Conservation (phyloP, 2,329 filamentous ascomycete genomes). For the Exserohilum turcica region DNA sequence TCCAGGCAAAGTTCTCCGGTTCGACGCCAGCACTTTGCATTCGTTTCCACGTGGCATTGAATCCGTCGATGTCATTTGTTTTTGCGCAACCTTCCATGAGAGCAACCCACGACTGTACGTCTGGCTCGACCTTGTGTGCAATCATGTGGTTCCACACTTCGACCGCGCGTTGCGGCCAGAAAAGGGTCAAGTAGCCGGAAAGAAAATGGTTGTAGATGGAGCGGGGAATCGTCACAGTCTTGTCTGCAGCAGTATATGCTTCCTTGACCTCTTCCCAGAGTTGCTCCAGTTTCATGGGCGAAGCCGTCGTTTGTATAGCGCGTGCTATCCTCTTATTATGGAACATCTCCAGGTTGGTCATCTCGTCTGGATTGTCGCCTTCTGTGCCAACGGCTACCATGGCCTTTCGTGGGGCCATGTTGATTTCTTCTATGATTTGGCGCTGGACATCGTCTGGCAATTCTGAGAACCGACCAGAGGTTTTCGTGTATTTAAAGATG, state of each 20-base stretch:
- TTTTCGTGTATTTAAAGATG: slow-evolving; percentile 18
- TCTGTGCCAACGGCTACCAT: slow-evolving; percentile 18
- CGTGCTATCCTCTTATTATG: slow-evolving; percentile 35
- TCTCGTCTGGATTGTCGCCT: slow-evolving; percentile 7
- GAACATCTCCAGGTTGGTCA: slow-evolving; percentile 29
- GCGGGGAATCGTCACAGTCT: slow-evolving; percentile 29
- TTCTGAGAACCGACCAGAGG: slow-evolving; percentile 11
- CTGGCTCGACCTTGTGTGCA: slow-evolving; percentile 61
- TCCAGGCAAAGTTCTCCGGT: slow-evolving; percentile 72
- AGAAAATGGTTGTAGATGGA: slow-evolving; percentile 55
- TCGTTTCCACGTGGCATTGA: slow-evolving; percentile 70
- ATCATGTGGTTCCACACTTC: slow-evolving; percentile 64
- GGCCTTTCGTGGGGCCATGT: slow-evolving; percentile 31
- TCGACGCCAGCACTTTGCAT: slow-evolving; percentile 62
- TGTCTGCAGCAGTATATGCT: slow-evolving; percentile 21
- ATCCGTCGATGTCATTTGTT: slow-evolving; percentile 61
- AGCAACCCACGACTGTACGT: slow-evolving; percentile 69
- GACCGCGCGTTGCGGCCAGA: slow-evolving; percentile 52
- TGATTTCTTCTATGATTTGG: slow-evolving; percentile 26
- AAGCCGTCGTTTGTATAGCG: slow-evolving; percentile 24
- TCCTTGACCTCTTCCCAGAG: slow-evolving; percentile 31
- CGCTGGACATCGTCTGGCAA: slow-evolving; percentile 24
- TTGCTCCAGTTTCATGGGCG: slow-evolving; percentile 21
- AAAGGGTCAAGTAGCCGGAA: slow-evolving; percentile 53
- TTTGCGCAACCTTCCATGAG: slow-evolving; percentile 74